phyloP scores from a whole-genome alignment of 345 rosid genomes.

The Syzygium aromaticum region DNA sequence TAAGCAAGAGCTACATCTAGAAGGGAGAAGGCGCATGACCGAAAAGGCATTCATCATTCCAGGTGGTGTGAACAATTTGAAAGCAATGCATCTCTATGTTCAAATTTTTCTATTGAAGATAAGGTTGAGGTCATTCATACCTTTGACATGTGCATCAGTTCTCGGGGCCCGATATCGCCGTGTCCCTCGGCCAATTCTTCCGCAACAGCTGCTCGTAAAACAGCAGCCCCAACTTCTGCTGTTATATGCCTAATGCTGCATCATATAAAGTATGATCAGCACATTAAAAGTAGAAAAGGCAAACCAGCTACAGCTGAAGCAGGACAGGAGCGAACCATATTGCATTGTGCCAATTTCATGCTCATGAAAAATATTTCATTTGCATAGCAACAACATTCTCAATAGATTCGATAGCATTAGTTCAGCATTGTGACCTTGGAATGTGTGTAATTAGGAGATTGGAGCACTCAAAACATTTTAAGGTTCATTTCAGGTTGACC shows the following conservation, averaged over 20 bases:
- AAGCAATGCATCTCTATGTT: not conserved
- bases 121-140: conserved; percentile 19
- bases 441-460: not conserved
- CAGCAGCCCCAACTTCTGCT: conserved; percentile 93
- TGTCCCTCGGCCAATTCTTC: conserved; percentile 87
- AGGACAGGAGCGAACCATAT: not conserved
- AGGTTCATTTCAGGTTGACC: not conserved
- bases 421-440: not conserved
- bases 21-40: not conserved
- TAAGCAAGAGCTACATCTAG: not conserved
- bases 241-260: conserved; percentile 90
- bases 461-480: not conserved
- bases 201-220: conserved; percentile 69
- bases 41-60: not conserved
- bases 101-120: not conserved
- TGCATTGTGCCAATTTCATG: not conserved
- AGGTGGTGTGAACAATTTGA: not conserved
- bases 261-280: conserved; percentile 1
- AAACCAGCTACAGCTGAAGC: not conserved
- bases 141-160: conserved; percentile 75
- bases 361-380: not conserved
- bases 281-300: not conserved
- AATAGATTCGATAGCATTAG: not conserved
- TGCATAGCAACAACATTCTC: not conserved
- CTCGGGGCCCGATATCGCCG: conserved; percentile 59